Conservation (phyloP, 495 filamentous ascomycete species). For the Gamarada debralockiae region DNA sequence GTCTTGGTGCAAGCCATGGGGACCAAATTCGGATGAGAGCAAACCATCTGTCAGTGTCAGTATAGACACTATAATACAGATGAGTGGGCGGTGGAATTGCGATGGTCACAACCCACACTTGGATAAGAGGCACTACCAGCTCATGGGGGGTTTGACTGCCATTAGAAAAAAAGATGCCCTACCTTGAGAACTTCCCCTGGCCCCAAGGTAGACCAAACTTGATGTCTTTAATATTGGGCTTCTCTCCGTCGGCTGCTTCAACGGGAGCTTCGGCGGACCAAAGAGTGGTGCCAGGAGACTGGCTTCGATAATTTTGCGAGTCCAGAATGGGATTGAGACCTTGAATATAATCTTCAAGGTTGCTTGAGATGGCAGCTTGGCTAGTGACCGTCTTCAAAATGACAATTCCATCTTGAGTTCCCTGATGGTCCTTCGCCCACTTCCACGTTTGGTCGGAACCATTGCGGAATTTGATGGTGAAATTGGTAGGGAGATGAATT, state of each 20-base stretch:
- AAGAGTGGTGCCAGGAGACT: slow-evolving; percentile 65
- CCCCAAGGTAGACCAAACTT: slow-evolving; percentile 63
- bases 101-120: too few species aligned
- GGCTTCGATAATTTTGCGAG: slow-evolving; percentile 52
- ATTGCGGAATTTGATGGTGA: slow-evolving; percentile 74
- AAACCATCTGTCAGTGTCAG: slow-evolving; percentile 57
- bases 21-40: slow-evolving; percentile 73
- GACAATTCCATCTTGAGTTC: slow-evolving; percentile 58
- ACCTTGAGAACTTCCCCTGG: slow-evolving; percentile 29
- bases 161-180: slow-evolving; percentile 12
- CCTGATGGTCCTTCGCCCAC: slow-evolving; percentile 67
- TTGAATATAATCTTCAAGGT: slow-evolving; percentile 57
- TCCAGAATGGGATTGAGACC: slow-evolving; percentile 53
- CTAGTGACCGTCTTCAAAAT: slow-evolving; percentile 37
- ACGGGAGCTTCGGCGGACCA: slow-evolving; percentile 64
- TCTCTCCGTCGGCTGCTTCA: slow-evolving; percentile 45
- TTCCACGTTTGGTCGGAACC: slow-evolving; percentile 55
- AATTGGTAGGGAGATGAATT: slow-evolving; percentile 45
- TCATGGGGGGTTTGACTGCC: too few species aligned
- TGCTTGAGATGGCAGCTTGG: slow-evolving; percentile 27
- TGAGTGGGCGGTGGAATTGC: too few species aligned
- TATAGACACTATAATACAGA: not conserved
- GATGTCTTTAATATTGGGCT: slow-evolving; percentile 50
- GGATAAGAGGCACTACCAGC: too few species aligned
- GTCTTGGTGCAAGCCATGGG: slow-evolving; percentile 85